A percentile compares a stretch with the other conserved stretches of the same genome.
Evolutionary conservation across 805 yeast genomes (phyloP).

Genomic region (Candida glaebosa): DNA sequence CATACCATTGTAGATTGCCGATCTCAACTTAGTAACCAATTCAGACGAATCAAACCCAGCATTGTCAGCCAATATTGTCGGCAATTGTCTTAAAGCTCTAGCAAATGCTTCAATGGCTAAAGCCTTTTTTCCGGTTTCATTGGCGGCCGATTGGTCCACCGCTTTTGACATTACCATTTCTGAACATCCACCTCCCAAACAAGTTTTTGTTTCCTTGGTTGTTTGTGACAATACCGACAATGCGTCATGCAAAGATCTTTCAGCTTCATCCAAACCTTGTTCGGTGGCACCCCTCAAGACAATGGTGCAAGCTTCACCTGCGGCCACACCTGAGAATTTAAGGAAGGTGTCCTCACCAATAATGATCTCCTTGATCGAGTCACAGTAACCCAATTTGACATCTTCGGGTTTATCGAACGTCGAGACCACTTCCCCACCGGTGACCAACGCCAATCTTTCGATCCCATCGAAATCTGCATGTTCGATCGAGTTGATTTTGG

Average conservation of each 20-base stretch:
- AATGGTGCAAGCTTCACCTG: constrained; percentile 94
- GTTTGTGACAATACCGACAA: constrained; percentile 93
- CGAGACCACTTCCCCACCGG: constrained; percentile 97
- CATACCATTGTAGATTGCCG: constrained; percentile 89
- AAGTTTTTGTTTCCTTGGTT: constrained; percentile 86
- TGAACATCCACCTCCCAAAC: constrained; percentile 92
- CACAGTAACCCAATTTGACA: constrained; percentile 86
- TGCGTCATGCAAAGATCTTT: constrained; percentile 80
- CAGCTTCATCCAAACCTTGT: constrained; percentile 46
- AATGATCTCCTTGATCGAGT: constrained; percentile 81
- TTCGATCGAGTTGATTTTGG: constrained; percentile 86
- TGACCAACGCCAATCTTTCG: constrained; percentile 91
- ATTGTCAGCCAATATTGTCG: constrained; percentile 93
- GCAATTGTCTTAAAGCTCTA: constrained; percentile 88
- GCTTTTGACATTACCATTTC: constrained; percentile 93
- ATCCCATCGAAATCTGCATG: constrained; percentile 99
- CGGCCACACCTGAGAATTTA: constrained; percentile 91
- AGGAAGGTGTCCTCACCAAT: constrained; percentile 91
- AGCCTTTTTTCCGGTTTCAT: constrained; percentile 88
- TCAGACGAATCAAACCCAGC: constrained; percentile 97
- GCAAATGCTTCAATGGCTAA: constrained; percentile 95
- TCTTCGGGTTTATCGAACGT: constrained; percentile 91
- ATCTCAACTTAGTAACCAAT: constrained; percentile 82
- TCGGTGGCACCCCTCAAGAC: constrained; percentile 67
- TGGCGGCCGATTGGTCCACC: constrained; percentile 88